Percentiles rank a stretch among this genome's conserved stretches.
These are phyloP conservation scores for Starmera quercuum DNA, from an alignment of 805 yeast genomes.

Conservation along the genomic window DNA sequence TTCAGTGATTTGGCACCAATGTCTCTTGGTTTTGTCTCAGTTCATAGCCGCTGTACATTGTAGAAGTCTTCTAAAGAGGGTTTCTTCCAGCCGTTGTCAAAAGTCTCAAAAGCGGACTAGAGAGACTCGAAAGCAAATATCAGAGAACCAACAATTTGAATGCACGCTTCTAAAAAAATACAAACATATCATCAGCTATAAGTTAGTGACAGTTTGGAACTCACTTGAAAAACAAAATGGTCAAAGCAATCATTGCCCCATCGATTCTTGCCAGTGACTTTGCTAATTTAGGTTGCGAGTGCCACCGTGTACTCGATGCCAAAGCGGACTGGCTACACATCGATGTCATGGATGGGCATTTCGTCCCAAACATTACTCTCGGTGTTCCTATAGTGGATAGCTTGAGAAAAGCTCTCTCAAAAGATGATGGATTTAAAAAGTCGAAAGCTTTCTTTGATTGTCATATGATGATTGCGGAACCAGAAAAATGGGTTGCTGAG, in stretches of 20 bases:
- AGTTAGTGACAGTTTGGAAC: too few species aligned
- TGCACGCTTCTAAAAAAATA: too few species aligned
- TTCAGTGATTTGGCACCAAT: too few species aligned
- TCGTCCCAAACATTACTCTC: conserved; percentile 91
- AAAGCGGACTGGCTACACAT: conserved; percentile 97
- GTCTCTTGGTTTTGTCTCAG: too few species aligned
- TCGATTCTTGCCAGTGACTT: conserved; percentile 91
- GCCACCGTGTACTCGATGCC: conserved; percentile 68
- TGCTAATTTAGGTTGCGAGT: conserved; percentile 80
- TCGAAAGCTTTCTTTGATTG: conserved; percentile 72
- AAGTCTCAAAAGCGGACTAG: too few species aligned
- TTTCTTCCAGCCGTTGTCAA: too few species aligned
- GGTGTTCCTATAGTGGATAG: conserved; percentile 87
- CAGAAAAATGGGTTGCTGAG: conserved; percentile 90
- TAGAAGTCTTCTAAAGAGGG: too few species aligned
- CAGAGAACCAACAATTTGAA: too few species aligned
- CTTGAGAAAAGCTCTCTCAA: conserved; percentile 71
- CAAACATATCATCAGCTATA: too few species aligned
- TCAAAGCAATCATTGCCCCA: conserved; percentile 84
- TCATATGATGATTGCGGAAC: conserved; percentile 95
- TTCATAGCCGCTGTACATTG: too few species aligned
- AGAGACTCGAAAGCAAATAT: too few species aligned
- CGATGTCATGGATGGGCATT: conserved; percentile 98
- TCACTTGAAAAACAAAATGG: conserved; percentile 40
- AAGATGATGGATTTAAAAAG: conserved; percentile 38